Percentiles rank a stretch among this genome's conserved stretches.
Evolutionary conservation across 2,329 filamentous ascomycete species (phyloP).

Genomic region (Arthrobotrys megalospora): DNA sequence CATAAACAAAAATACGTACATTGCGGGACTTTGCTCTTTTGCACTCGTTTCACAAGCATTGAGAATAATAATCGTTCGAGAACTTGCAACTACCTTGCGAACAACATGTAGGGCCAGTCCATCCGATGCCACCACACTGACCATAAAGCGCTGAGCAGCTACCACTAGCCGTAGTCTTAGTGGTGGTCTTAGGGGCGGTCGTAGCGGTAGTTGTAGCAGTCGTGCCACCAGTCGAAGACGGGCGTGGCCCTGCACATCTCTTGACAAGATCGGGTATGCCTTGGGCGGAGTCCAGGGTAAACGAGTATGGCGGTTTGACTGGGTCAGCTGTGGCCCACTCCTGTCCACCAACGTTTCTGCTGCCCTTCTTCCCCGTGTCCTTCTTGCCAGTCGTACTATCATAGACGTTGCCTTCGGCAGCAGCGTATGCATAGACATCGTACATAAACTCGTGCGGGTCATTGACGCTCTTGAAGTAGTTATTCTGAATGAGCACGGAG

Average conservation of each 20-base stretch:
- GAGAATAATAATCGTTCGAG: too few relatives aligned
- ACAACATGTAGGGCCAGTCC: constrained; percentile 33
- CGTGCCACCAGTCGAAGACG: background rate
- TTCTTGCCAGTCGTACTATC: background rate
- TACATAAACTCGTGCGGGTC: constrained; percentile 10
- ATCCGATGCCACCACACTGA: constrained; percentile 40
- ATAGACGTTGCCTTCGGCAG: background rate
- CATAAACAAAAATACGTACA: too few relatives aligned
- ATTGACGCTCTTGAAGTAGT: constrained; percentile 11
- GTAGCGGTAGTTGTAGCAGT: constrained; percentile 53
- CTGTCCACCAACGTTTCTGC: constrained; percentile 3
- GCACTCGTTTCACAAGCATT: too few relatives aligned
- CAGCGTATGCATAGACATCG: constrained; percentile 3
- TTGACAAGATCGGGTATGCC: background rate
- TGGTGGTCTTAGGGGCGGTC: background rate
- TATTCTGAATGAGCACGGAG: constrained; percentile 13
- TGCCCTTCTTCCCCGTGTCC: background rate
- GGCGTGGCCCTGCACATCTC: constrained; percentile 10
- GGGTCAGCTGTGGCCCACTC: constrained; percentile 8
- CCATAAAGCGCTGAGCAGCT: background rate
- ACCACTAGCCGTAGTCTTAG: background rate
- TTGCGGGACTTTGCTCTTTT: too few relatives aligned
- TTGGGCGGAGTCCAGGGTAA: background rate
- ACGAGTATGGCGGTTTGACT: background rate
- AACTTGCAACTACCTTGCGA: constrained; percentile 17